These are phyloP conservation scores for Akanthomyces dipterigenus DNA, from an alignment of 2,329 filamentous ascomycete species.

Conservation along the genomic window DNA sequence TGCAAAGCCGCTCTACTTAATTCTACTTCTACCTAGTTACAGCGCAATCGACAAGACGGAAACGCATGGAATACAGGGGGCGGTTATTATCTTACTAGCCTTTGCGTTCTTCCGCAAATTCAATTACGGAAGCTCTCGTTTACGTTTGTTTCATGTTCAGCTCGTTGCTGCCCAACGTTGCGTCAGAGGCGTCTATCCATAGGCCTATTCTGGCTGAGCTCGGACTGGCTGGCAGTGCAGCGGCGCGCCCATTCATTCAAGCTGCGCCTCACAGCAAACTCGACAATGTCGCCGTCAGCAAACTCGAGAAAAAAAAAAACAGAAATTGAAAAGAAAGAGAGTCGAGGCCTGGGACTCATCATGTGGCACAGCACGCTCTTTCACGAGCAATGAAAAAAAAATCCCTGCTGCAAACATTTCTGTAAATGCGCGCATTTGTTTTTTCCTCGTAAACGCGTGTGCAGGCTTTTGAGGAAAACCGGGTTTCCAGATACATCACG, in stretches of 20 bases:
- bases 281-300: not conserved
- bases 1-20: no score
- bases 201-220: not conserved
- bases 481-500: not conserved
- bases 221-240: not conserved
- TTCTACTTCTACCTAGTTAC: no score
- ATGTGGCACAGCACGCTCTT: not conserved
- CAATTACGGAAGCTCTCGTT: not conserved
- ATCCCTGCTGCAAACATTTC: not conserved
- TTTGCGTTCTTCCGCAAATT: not conserved
- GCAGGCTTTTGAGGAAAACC: not conserved
- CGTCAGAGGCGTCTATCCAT: not conserved
- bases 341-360: not conserved
- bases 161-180: not conserved
- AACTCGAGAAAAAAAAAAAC: not conserved
- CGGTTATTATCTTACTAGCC: no score
- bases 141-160: not conserved
- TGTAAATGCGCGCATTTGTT: not conserved
- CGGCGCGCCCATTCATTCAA: not conserved
- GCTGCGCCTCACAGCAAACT: not conserved
- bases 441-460: no score
- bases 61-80: no score
- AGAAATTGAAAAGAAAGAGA: no score
- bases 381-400: not conserved
- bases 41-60: no score